Evolutionary conservation across 1,284 basidiomycete species (phyloP).

Genomic region (Ustilago xerochloae): DNA sequence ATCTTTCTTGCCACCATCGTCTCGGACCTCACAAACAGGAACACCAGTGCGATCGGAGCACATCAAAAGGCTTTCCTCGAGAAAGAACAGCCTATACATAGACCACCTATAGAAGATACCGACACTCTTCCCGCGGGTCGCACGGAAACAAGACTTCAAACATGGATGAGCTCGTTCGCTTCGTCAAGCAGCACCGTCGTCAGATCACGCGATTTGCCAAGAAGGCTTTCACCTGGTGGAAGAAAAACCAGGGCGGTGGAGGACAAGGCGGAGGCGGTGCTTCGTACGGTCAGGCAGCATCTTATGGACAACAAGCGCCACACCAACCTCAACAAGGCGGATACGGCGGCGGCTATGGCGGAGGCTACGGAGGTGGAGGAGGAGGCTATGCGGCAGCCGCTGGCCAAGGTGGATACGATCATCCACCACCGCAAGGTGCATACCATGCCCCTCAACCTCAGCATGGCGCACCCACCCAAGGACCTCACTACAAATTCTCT

Average conservation of each 20-base stretch:
- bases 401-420: constrained; percentile 25
- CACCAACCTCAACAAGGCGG: constrained; percentile 9
- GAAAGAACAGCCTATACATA: neutral
- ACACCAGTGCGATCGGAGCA: too few species aligned
- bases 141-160: neutral
- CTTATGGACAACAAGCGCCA: constrained; percentile 18
- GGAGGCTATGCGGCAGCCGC: constrained; percentile 33
- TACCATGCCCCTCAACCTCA: constrained; percentile 45
- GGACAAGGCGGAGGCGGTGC: constrained; percentile 12
- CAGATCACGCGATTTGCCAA: constrained; percentile 59
- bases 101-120: neutral
- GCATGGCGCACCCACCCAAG: constrained; percentile 35
- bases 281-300: constrained; percentile 23
- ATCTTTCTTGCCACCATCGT: neutral
- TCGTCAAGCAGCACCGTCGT: constrained; percentile 58
- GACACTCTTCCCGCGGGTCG: neutral
- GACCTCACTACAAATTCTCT: constrained; percentile 52
- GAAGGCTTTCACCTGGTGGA: constrained; percentile 57
- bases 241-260: constrained; percentile 48
- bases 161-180: constrained; percentile 59
- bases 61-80: neutral
- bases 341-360: constrained; percentile 15
- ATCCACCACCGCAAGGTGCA: constrained; percentile 51
- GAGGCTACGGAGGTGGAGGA: constrained; percentile 19
- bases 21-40: too few species aligned